Percentiles rank a stretch among this genome's conserved stretches.
These are phyloP conservation scores for Pseudonitzschia delicatissima DNA, from an alignment of 108 stramenopile species.

Conservation along the genomic window DNA sequence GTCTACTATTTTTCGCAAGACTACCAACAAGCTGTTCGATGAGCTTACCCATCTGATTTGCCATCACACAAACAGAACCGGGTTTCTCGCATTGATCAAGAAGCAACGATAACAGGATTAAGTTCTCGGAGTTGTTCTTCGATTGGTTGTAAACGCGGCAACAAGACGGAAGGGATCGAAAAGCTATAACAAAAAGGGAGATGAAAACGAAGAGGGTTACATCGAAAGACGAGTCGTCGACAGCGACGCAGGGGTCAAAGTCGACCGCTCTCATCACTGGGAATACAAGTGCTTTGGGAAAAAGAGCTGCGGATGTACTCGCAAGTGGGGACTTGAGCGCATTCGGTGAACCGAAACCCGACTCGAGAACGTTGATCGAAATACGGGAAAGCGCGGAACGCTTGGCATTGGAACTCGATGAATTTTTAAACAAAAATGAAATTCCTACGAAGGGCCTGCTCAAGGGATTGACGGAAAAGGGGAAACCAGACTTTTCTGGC, in stretches of 20 bases:
- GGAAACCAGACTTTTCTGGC: background rate
- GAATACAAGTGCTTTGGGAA: conserved; percentile 1
- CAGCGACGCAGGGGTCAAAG: conserved; percentile 5
- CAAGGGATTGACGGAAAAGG: background rate
- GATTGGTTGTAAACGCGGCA: too few species aligned
- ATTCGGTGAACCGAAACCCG: conserved; percentile 14
- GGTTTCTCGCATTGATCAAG: too few species aligned
- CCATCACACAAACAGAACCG: too few species aligned
- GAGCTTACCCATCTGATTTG: too few species aligned
- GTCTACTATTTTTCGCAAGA: too few species aligned
- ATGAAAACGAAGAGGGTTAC: conserved; percentile 12
- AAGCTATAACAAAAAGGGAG: background rate
- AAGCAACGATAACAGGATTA: too few species aligned
- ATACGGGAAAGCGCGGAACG: conserved; percentile 14
- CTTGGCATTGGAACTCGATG: conserved; percentile 28
- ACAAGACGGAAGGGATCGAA: too few species aligned
- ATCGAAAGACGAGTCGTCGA: conserved; percentile 4
- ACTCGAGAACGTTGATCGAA: conserved; percentile 7
- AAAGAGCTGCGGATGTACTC: conserved; percentile 14
- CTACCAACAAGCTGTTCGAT: too few species aligned
- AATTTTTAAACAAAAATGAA: conserved; percentile 20
- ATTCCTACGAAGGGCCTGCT: background rate
- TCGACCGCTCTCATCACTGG: background rate
- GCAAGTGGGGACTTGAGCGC: conserved; percentile 8
- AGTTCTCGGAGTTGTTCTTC: too few species aligned